Conservation (phyloP, 2,329 filamentous ascomycete species). For the Aspergillus japonicus region DNA sequence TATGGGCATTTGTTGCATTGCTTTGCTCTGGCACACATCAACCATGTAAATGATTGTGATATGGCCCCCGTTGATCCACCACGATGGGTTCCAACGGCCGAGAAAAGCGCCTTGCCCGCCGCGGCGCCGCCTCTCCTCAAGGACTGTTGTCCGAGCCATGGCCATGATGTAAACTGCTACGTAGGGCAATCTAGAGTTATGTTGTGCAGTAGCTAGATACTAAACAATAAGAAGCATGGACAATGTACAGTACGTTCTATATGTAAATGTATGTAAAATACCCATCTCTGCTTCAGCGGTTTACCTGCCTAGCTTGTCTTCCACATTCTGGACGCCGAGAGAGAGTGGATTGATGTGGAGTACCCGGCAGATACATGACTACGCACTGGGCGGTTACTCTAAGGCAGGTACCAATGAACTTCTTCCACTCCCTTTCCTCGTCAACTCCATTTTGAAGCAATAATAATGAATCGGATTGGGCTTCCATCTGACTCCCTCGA, state of each 20-base stretch:
- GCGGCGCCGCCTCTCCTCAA: background rate
- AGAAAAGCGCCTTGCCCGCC: background rate
- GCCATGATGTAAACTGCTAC: background rate
- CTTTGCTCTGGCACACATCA: background rate
- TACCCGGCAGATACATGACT: slow-evolving; percentile 15
- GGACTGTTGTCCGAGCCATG: background rate
- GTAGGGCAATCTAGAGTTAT: background rate
- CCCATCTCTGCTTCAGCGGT: background rate
- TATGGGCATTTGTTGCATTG: background rate
- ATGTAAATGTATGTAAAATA: background rate
- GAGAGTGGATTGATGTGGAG: slow-evolving; percentile 13
- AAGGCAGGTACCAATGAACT: slow-evolving; percentile 23
- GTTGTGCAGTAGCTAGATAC: background rate
- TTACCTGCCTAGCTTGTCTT: slow-evolving; percentile 9
- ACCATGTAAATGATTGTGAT: background rate
- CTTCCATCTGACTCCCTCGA: slow-evolving; percentile 15
- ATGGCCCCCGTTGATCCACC: background rate
- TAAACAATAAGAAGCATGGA: background rate
- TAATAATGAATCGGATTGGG: slow-evolving; percentile 20
- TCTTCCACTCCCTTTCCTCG: slow-evolving; percentile 2
- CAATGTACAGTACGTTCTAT: no score
- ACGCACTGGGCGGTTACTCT: slow-evolving; percentile 15
- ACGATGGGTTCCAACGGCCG: background rate
- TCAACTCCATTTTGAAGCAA: background rate
- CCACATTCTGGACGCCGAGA: slow-evolving; percentile 18